Evolutionary conservation across 805 yeast species (phyloP), one percentile per base, ranked within the genome.

Genomic region (Teunomyces panamensis): DNA sequence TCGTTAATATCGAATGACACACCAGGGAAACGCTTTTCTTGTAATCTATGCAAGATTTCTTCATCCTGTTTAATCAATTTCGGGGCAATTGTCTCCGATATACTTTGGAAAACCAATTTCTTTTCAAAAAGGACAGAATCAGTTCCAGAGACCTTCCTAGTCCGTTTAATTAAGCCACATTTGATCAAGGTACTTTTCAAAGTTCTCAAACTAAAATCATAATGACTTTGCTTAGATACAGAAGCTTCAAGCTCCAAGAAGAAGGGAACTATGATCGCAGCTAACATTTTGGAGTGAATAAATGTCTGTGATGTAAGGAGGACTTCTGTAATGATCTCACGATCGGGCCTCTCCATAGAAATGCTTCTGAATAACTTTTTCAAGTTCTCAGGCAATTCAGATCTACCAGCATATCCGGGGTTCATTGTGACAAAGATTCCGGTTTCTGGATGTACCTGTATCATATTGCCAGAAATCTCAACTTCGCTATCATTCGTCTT

Each of bases 371-470:
- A 92, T 30, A 85, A 75, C 57, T 81, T 85, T 59, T 85, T 86
- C 65, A 92, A 69, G 59, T 91, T 92, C 48, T 91, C 96, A 0
- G 98, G 98, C 9, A 92, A 67, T 20, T 75, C 75, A 3, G 88
- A 79, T 62, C 98, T 79, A 0, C 97, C 98, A 9, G 81, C 81
- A 58, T 92, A 92, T 0, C 78, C 84, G 1, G 97, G 97, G 59
- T 92, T 92, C 87, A 90, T 85, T 0, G 98, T 92, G 1, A 92
- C 82, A 61, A 91, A 91, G 0, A 92, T 69, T 0, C 95, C 96
- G 0, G 87, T 75, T 26, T 77, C 75, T 2, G 65, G 60, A 43
- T 75, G 57, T 1, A 85, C 72, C 0, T 50, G 43, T 0, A 78
- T 49, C 2, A 54, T 47, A 43, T 67, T 73, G 1, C 78, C 81